A percentile compares a stretch with the other conserved stretches of the same genome.
These are phyloP conservation scores for Tetrapisispora pingtungensis DNA, from an alignment of 805 yeast species.

Conservation along the genomic window DNA sequence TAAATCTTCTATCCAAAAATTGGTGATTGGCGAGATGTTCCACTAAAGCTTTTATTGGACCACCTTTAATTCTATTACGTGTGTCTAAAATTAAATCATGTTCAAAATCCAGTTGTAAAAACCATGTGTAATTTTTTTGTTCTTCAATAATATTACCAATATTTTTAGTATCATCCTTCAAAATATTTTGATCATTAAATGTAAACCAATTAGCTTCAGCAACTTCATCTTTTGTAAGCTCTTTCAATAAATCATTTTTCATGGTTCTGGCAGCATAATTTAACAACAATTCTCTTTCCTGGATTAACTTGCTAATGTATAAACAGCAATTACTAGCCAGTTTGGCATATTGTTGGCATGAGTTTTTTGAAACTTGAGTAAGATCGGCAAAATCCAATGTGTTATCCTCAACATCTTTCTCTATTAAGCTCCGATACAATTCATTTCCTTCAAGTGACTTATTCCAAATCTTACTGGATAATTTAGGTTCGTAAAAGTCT, in stretches of 20 bases:
- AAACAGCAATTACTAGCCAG: slow-evolving; percentile 29
- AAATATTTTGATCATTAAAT: neutral
- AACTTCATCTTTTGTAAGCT: slow-evolving; percentile 42
- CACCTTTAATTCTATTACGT: slow-evolving; percentile 72
- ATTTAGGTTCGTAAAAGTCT: slow-evolving; percentile 24
- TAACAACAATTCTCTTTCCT: slow-evolving; percentile 58
- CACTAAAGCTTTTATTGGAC: slow-evolving; percentile 65
- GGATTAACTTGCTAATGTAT: slow-evolving; percentile 49
- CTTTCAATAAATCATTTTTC: slow-evolving; percentile 61
- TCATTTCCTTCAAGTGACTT: slow-evolving; percentile 26
- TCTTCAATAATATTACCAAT: neutral
- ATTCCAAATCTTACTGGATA: slow-evolving; percentile 2
- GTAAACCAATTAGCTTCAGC: slow-evolving; percentile 1
- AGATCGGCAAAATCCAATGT: slow-evolving; percentile 29
- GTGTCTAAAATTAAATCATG: slow-evolving; percentile 50
- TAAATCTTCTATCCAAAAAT: slow-evolving; percentile 49
- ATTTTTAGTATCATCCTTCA: neutral
- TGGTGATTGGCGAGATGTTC: slow-evolving; percentile 75
- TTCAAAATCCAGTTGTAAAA: slow-evolving; percentile 56
- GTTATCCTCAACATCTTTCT: slow-evolving; percentile 36
- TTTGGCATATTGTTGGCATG: slow-evolving; percentile 29
- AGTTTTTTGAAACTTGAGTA: slow-evolving; percentile 22
- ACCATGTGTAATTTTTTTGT: slow-evolving; percentile 52
- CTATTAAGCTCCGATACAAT: slow-evolving; percentile 38
- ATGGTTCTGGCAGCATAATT: slow-evolving; percentile 69